These are phyloP conservation scores for Ophiostoma sp. DNA, from an alignment of 2,329 filamentous ascomycete genomes.

Conservation along the genomic window DNA sequence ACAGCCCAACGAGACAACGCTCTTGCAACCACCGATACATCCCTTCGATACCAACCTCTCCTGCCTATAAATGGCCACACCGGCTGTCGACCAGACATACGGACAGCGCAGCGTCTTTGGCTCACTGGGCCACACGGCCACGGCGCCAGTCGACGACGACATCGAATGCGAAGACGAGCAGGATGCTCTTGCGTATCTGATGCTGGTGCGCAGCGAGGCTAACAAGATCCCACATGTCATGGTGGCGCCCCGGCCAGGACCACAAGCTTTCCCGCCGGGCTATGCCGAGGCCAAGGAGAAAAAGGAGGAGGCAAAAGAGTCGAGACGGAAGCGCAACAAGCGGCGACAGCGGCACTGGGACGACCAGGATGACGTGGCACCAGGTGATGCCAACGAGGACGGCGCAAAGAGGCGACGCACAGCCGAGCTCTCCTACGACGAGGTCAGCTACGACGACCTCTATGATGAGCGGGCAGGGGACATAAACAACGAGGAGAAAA, in stretches of 20 bases:
- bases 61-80: background rate
- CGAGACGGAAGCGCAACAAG: conserved; percentile 16
- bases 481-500: conserved; percentile 28
- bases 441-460: conserved; percentile 29
- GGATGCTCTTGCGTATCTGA: conserved; percentile 65
- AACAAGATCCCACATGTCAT: conserved; percentile 65
- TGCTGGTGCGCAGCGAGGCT: conserved; percentile 52
- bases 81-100: conserved; percentile 56
- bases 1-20: background rate
- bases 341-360: conserved; percentile 26
- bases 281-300: conserved; percentile 35
- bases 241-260: conserved; percentile 54
- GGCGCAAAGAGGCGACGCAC: conserved; percentile 25
- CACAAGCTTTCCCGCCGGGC: conserved; percentile 34
- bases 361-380: conserved; percentile 22
- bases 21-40: background rate
- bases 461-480: conserved; percentile 28
- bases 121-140: conserved; percentile 48
- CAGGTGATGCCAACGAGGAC: conserved; percentile 28
- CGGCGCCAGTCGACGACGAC: conserved; percentile 47
- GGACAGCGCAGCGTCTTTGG: conserved; percentile 70
- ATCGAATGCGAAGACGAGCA: conserved; percentile 62
- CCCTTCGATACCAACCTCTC: background rate
- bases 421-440: conserved; percentile 28
- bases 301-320: conserved; percentile 12